A percentile compares a stretch with the other conserved stretches of the same genome.
phyloP scores from a whole-genome alignment of 2,329 filamentous ascomycete genomes.

The Aspergillus amoenus region DNA sequence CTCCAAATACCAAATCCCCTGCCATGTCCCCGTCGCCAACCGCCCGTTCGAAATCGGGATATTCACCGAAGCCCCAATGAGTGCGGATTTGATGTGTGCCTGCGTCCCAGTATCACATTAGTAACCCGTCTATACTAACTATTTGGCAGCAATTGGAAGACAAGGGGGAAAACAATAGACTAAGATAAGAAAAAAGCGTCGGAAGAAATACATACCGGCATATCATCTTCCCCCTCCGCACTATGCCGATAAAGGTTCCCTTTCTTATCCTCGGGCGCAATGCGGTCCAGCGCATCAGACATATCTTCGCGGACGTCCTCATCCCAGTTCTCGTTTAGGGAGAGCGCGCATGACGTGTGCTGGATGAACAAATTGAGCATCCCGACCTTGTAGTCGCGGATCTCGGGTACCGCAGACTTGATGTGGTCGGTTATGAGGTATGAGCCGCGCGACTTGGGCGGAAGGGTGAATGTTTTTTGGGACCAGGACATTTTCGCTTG shows the following conservation, averaged over 20 bases:
- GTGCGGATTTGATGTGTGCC: slow-evolving; percentile 89
- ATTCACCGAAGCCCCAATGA: slow-evolving; percentile 84
- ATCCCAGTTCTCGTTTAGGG: slow-evolving; percentile 90
- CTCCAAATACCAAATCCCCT: slow-evolving; percentile 89
- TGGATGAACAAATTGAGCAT: slow-evolving; percentile 89
- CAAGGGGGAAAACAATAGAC: neutral
- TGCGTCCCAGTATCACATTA: slow-evolving; percentile 30
- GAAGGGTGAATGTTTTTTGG: slow-evolving; percentile 82
- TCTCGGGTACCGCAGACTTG: slow-evolving; percentile 70
- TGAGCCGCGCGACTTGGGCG: slow-evolving; percentile 72
- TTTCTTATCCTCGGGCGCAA: slow-evolving; percentile 78
- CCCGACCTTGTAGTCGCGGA: slow-evolving; percentile 79
- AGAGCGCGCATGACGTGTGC: slow-evolving; percentile 89
- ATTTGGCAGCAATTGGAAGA: too few relatives aligned
- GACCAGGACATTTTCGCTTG: slow-evolving; percentile 63
- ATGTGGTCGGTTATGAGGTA: slow-evolving; percentile 87
- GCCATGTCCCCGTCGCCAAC: slow-evolving; percentile 64
- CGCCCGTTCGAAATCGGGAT: slow-evolving; percentile 88
- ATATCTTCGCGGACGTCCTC: slow-evolving; percentile 86
- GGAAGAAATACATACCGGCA: slow-evolving; percentile 66
- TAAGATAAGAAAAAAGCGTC: neutral
- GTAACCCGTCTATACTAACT: neutral
- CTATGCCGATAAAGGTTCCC: slow-evolving; percentile 79
- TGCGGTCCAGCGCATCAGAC: slow-evolving; percentile 87
- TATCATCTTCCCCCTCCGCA: slow-evolving; percentile 87